Evolutionary conservation across 148 eudicot genomes (phyloP).

Genomic region (Fagopyrum esculentum): DNA sequence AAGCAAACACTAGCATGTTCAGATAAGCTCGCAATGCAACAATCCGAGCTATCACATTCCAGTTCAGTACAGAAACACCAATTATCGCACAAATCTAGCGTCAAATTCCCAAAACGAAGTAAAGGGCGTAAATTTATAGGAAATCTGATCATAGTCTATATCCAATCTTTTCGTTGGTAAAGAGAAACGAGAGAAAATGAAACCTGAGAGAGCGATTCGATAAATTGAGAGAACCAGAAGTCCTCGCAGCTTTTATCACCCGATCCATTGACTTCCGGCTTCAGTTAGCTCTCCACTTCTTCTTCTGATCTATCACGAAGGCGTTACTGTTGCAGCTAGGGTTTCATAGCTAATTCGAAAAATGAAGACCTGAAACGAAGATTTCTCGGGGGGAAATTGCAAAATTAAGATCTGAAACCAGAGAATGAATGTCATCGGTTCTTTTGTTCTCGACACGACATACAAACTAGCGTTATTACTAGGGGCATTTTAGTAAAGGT

Average conservation of each 20-base stretch:
- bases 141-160: too few species aligned
- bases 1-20: neutral
- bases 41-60: neutral
- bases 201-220: slow-evolving; percentile 87
- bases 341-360: neutral
- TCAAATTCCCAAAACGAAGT: neutral
- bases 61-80: neutral
- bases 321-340: neutral
- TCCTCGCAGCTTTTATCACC: slow-evolving; percentile 65
- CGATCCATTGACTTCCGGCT: slow-evolving; percentile 57
- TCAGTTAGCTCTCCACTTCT: neutral
- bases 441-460: neutral
- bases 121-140: too few species aligned
- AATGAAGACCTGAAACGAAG: neutral
- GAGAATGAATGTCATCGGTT: neutral
- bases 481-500: neutral
- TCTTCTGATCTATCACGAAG: neutral
- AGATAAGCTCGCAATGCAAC: too few species aligned
- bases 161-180: neutral
- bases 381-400: neutral
- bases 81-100: neutral
- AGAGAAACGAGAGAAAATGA: neutral
- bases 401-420: neutral
- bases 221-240: slow-evolving; percentile 86
- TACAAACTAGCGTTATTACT: neutral